Evolutionary conservation across 768 basidiomycete species (phyloP).

Genomic region (Panellus pusillus): DNA sequence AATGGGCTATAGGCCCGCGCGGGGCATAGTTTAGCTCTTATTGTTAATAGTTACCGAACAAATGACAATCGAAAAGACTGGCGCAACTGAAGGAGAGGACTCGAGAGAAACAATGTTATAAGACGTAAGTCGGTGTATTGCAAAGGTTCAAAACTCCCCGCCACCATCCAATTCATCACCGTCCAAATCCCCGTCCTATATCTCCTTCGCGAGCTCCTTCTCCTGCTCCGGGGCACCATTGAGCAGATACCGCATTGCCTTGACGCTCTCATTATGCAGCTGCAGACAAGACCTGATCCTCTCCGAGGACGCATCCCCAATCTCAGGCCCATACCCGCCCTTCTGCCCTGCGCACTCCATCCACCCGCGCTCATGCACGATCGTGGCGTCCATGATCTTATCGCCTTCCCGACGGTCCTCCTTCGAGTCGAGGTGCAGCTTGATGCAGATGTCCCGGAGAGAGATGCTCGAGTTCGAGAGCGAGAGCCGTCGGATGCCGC

Average conservation of each 20-base stretch:
- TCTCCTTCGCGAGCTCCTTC: conserved; percentile 91
- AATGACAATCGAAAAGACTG: too few relatives aligned
- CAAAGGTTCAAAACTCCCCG: conserved; percentile 38
- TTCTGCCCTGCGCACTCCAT: conserved; percentile 86
- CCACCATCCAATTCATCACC: conserved; percentile 76
- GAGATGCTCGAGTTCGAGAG: conserved; percentile 95
- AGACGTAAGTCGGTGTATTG: conserved; percentile 16
- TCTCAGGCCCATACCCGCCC: conserved; percentile 89
- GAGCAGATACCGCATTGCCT: conserved; percentile 98
- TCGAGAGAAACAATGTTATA: conserved; percentile 11
- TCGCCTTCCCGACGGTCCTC: conserved; percentile 97
- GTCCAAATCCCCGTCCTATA: conserved; percentile 84
- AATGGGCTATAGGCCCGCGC: too few relatives aligned
- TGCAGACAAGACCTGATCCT: conserved; percentile 91
- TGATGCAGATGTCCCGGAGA: conserved; percentile 89
- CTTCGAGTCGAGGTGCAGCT: conserved; percentile 92
- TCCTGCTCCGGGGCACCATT: conserved; percentile 93
- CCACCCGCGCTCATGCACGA: conserved; percentile 95
- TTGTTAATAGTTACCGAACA: conserved; percentile 6
- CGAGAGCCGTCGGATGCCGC: conserved; percentile 91
- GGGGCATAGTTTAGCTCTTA: conserved; percentile 5
- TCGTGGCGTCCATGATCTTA: conserved; percentile 92
- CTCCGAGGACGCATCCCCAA: conserved; percentile 81
- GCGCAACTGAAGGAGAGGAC: too few relatives aligned
- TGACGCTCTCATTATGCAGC: conserved; percentile 95